Evolutionary conservation across 257 asterid species (phyloP), one percentile per base, ranked within the genome.

Genomic region (Cynanchum wilfordii): DNA sequence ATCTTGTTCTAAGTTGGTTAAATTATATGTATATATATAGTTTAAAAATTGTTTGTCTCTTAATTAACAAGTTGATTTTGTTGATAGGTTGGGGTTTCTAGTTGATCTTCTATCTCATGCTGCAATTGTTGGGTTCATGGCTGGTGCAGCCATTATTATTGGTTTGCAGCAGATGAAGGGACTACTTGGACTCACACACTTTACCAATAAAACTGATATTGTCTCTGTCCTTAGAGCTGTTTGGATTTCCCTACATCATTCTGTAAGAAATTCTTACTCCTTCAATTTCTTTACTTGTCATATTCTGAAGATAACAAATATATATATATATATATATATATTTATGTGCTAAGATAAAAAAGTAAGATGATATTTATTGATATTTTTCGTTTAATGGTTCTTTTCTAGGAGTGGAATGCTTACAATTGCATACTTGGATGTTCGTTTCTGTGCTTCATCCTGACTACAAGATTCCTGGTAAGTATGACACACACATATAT

Each of bases 121-220:
- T 74, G 84, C 86, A 27, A 81, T 82, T 65, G 84, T 84, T 63
- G 88, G 88, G 44, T 84, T 84, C 75, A 84, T 84, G 88, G 88
- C 69, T 25, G 88, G 88, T 42, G 88, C 88, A 74, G 88, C 88
- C 72, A 74, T 78, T 70, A 81, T 82, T 19, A 82, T 84, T 70
- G 83, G 86, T 42, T 79, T 84, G 66, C 88, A 84, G 78, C 88
- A 84, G 59, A 78, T 81, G 25, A 84, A 84, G 64, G 82, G 82
- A 27, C 70, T 84, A 17, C 86, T 82, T 44, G 86, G 88, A 66
- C 60, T 78, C 44, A 36, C 82, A 9, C 66, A 74, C 3, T 81
- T 82, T 64, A 82, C 88, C 17, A 79, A 77, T 65, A 78, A 75
- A 51, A 84, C 84, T 2, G 86, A 84, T 69, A 57, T 81, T 16